Base-by-base conservation (phyloP, 2,329 filamentous ascomycete genomes). In the Penicillium sp. region DNA sequence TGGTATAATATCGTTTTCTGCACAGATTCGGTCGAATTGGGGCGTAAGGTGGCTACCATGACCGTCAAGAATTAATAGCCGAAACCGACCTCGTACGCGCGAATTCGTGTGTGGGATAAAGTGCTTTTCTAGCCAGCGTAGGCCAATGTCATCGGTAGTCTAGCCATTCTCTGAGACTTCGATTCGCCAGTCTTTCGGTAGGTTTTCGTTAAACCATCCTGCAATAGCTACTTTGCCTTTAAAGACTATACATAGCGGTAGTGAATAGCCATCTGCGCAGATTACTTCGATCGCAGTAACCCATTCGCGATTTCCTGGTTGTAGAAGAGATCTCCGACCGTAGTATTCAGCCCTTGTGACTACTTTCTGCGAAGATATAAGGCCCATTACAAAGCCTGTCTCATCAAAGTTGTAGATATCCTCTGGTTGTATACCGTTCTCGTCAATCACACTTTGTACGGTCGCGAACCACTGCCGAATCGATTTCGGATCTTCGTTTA, bases 321-420 rank as follows among this genome's bases (percentile, higher is more conserved):
- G 27, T 27, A 27, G 27, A 27, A 27, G 27, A 27, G 5, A 7
- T 27, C 27, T 27, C 27, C 27, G 27, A 27, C 27, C 27, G 27
- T 27, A 27, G 27, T 27, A 27, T 27, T 27, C 27, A 5, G 27
- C 27, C 5, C 27, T 5, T 7, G 27, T 27, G 1, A 27, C 27
- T 3, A 27, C 27, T 7, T 27, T 22, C 40, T 49, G 40, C 11
- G 22, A 16, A 3, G 50, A 58, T n/a, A 55, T 52, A 50, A 56
- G 18, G 13, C 58, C 49, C 24, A 56, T 60, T 37, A 50, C 49
- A 13, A 60, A 60, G 11, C 50, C 47, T 2, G 57, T 59, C 36
- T 59, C 52, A 49, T 59, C 44, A 43, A 58, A 51, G 50, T 61
- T 65, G 19, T 60, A 60, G 54, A 60, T 60, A 60, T 54, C 40